A percentile compares a stretch with the other conserved stretches of the same genome.
phyloP scores from a whole-genome alignment of 371 early-diverging fungal genomes.

The Mucor irregularis region DNA sequence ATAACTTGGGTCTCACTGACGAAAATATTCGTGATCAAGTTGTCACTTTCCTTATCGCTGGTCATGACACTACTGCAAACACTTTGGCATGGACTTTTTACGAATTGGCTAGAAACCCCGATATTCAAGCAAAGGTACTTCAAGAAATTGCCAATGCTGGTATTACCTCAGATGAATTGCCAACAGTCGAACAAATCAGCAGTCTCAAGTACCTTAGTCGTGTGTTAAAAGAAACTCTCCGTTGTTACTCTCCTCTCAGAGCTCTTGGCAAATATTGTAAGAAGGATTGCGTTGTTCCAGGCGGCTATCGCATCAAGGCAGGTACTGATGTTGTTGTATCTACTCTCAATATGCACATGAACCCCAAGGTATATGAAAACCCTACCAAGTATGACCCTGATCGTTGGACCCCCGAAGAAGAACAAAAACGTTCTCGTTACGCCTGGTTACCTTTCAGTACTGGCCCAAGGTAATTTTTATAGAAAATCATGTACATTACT shows the following conservation, averaged over 20 bases:
- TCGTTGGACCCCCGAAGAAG: constrained; percentile 55
- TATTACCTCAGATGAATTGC: constrained; percentile 36
- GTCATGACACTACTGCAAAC: constrained; percentile 55
- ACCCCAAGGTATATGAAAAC: constrained; percentile 45
- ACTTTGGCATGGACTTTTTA: constrained; percentile 55
- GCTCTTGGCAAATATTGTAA: constrained; percentile 46
- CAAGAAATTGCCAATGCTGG: constrained; percentile 57
- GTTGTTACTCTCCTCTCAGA: constrained; percentile 54
- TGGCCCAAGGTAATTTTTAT: too few relatives aligned
- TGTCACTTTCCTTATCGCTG: constrained; percentile 58
- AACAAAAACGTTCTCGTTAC: constrained; percentile 50
- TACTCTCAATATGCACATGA: constrained; percentile 45
- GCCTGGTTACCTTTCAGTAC: constrained; percentile 62
- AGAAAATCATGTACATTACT: too few relatives aligned
- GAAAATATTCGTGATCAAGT: constrained; percentile 62
- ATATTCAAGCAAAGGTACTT: constrained; percentile 39
- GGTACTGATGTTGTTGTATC: constrained; percentile 18
- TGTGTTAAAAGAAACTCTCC: constrained; percentile 57
- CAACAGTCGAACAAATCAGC: constrained; percentile 48
- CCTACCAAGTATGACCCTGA: constrained; percentile 56
- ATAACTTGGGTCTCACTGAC: constrained; percentile 45
- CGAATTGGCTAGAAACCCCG: constrained; percentile 46
- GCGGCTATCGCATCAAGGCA: constrained; percentile 41
- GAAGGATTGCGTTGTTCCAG: constrained; percentile 54
- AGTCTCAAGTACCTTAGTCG: constrained; percentile 41